Evolutionary conservation across 177 flowering plant genomes (phyloP).

Genomic region (Vitis hybrid): DNA sequence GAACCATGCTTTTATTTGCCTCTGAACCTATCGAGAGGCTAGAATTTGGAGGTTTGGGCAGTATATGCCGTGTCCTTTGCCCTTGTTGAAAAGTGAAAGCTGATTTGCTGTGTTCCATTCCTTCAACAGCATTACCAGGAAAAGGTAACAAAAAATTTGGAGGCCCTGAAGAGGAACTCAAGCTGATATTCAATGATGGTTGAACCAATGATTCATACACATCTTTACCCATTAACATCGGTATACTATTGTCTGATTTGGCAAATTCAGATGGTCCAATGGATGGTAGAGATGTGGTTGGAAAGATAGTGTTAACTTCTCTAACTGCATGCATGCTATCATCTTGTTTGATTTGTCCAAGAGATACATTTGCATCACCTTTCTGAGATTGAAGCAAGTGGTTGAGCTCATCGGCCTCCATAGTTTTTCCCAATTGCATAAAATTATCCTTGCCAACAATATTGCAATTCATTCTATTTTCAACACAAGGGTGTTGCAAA

Average conservation of each 20-base stretch:
- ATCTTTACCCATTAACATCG: conserved; percentile 28
- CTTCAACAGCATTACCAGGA: conserved; percentile 43
- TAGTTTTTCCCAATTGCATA: conserved; percentile 34
- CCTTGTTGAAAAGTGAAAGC: conserved; percentile 52
- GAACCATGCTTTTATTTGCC: conserved; percentile 39
- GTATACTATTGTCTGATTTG: conserved; percentile 29
- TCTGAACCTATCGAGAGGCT: conserved; percentile 38
- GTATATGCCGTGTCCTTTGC: conserved; percentile 58
- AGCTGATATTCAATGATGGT: conserved; percentile 61
- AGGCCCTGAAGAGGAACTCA: conserved; percentile 44
- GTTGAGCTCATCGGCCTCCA: conserved; percentile 33
- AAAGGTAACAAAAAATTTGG: conserved; percentile 35
- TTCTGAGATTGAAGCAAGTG: conserved; percentile 29
- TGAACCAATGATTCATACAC: conserved; percentile 39
- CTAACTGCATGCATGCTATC: conserved; percentile 26
- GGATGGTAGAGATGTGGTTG: conserved; percentile 31
- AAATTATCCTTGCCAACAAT: conserved; percentile 24
- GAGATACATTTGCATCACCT: conserved; percentile 30
- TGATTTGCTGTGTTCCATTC: conserved; percentile 43
- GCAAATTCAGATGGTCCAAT: conserved; percentile 35
- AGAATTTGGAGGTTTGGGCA: conserved; percentile 65
- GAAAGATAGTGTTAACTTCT: conserved; percentile 39
- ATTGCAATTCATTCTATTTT: conserved; percentile 27
- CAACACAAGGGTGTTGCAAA: conserved; percentile 24
- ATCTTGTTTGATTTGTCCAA: conserved; percentile 43